Evolutionary conservation across 1,139 yeast genomes (phyloP), one percentile per base, ranked within the genome.

Genomic region (Hemisphaericaspora xylanilytica): DNA sequence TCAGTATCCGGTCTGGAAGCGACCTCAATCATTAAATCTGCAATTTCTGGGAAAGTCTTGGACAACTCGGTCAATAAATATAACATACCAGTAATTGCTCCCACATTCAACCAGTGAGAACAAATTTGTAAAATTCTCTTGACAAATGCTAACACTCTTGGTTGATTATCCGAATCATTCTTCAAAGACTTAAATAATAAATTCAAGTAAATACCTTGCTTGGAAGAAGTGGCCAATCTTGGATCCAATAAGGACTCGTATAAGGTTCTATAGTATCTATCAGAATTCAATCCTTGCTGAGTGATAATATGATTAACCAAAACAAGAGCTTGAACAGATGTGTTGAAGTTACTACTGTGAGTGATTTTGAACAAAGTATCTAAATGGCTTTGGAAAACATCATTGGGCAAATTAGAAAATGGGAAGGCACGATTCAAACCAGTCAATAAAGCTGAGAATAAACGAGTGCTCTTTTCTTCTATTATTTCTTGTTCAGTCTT

Each of bases 401-500:
- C 81, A 37, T 80, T 73, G 7, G 95, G 85, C 41, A 94, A 70
- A 45, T 79, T 75, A 2, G 96, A 82, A 58, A 87, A 92, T 41
- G 98, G 97, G 72, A 87, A 90, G 1, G 98, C 94, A 65, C 99
- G 85, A 61, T 94, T 94, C 45, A 92, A 78, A 48, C 99, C 99
- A 2, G 98, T 89, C 48, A 92, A 77, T 44, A 94, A 76, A 15
- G 96, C 97, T 26, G 96, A 83, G 51, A 90, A 88, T 52, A 92
- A 67, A 55, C 87, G 86, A 32, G 95, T 76, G 53, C 82, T 85
- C 55, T 83, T 86, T 55, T 92, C 97, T 58, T 88, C 96, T 33
- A 82, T 63, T 4, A 85, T 70, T 50, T 86, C 95, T 37, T 69
- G 73, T 43, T 81, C 83, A 12, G 88, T 72, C 59, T 86, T 86